A percentile compares a stretch with the other conserved stretches of the same genome.
Conservation (phyloP, 2,329 filamentous ascomycete species). For the Scopulariopsis brevicaulis region DNA sequence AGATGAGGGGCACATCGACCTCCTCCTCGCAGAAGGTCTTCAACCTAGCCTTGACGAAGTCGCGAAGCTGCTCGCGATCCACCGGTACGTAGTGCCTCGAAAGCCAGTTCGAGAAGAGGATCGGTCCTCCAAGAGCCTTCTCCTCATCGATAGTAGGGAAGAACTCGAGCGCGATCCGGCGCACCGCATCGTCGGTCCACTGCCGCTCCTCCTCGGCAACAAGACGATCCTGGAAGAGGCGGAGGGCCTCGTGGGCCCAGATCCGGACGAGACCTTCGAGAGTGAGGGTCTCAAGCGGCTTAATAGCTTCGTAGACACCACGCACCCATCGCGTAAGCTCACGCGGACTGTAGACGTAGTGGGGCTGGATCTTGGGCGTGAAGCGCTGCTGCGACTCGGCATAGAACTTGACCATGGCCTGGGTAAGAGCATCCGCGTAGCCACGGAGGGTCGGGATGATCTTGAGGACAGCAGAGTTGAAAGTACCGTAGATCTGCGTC, state of each 20-base stretch:
- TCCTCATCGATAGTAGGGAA: slow-evolving; percentile 94
- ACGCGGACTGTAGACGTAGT: slow-evolving; percentile 98
- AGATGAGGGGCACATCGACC: slow-evolving; percentile 91
- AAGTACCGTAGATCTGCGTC: slow-evolving; percentile 95
- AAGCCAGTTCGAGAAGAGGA: slow-evolving; percentile 98
- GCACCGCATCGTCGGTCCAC: slow-evolving; percentile 87
- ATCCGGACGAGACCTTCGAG: slow-evolving; percentile 90
- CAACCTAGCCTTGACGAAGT: slow-evolving; percentile 94
- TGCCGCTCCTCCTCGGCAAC: slow-evolving; percentile 87
- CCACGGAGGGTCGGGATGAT: slow-evolving; percentile 91
- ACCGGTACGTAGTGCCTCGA: slow-evolving; percentile 98
- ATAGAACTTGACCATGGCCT: slow-evolving; percentile 96
- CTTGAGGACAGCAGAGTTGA: slow-evolving; percentile 93
- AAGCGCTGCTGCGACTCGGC: slow-evolving; percentile 89
- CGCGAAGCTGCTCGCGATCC: slow-evolving; percentile 84
- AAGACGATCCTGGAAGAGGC: slow-evolving; percentile 93
- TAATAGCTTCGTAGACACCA: slow-evolving; percentile 93
- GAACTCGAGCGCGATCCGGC: slow-evolving; percentile 74
- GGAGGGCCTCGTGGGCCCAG: slow-evolving; percentile 94
- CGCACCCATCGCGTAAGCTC: slow-evolving; percentile 96
- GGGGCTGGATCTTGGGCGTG: slow-evolving; percentile 91
- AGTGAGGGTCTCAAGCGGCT: slow-evolving; percentile 76
- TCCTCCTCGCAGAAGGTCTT: slow-evolving; percentile 99
- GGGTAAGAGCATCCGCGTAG: slow-evolving; percentile 86
- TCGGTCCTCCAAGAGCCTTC: slow-evolving; percentile 81